Percentiles rank a stretch among this genome's conserved stretches.
Evolutionary conservation across 2,329 filamentous ascomycete species (phyloP).

Genomic region (Penicillium sp.): DNA sequence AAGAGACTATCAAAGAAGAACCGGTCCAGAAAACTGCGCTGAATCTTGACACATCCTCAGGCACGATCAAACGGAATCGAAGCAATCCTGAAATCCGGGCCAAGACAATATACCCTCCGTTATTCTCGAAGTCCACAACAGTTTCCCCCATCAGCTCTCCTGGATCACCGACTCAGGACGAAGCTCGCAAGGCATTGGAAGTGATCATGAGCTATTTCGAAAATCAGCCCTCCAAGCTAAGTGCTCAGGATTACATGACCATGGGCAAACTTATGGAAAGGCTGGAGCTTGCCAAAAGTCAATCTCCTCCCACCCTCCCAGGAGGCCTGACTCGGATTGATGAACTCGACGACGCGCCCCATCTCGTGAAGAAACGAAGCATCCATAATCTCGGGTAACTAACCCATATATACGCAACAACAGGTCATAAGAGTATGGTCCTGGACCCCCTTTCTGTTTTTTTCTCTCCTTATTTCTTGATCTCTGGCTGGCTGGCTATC

Average conservation of each 20-base stretch:
- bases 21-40: slow-evolving; percentile 43
- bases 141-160: slow-evolving; percentile 61
- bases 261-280: slow-evolving; percentile 87
- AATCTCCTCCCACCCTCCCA: slow-evolving; percentile 40
- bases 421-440: neutral
- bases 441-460: neutral
- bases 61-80: slow-evolving; percentile 49
- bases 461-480: slow-evolving; percentile 21
- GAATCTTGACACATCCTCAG: slow-evolving; percentile 34
- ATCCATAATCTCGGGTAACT: slow-evolving; percentile 47
- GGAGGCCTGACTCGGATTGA: slow-evolving; percentile 51
- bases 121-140: slow-evolving; percentile 44
- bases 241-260: slow-evolving; percentile 78
- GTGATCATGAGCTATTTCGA: slow-evolving; percentile 83
- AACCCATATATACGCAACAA: neutral
- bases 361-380: slow-evolving; percentile 52
- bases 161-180: slow-evolving; percentile 77
- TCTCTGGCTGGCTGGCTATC: slow-evolving; percentile 22
- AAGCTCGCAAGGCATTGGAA: slow-evolving; percentile 80
- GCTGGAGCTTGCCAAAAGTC: slow-evolving; percentile 69
- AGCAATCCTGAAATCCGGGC: slow-evolving; percentile 52
- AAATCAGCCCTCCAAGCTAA: slow-evolving; percentile 69
- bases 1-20: slow-evolving; percentile 56
- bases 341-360: slow-evolving; percentile 47
- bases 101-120: slow-evolving; percentile 46